Conservation (phyloP, 106 monocot species). For the Apostasia ramifera region DNA sequence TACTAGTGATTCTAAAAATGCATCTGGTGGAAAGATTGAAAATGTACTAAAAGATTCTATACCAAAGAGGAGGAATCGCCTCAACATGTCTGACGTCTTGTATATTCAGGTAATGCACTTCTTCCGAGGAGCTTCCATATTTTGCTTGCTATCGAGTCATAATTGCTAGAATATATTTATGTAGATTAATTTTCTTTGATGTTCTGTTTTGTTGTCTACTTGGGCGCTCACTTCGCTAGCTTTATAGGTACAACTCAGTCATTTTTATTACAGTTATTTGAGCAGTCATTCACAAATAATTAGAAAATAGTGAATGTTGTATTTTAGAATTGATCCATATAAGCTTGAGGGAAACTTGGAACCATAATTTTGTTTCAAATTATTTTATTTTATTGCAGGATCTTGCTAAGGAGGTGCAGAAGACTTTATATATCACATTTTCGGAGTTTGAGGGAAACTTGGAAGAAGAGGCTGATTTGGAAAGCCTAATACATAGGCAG, state of each 20-base stretch:
- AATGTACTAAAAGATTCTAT: constrained; percentile 20
- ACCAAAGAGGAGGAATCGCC: constrained; percentile 19
- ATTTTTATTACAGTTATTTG: no score
- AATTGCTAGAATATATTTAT: no score
- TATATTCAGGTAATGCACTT: constrained; percentile 46
- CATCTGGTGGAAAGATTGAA: neutral
- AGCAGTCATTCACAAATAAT: no score
- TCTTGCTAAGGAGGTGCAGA: constrained; percentile 63
- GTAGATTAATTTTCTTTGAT: no score
- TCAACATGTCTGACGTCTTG: constrained; percentile 28
- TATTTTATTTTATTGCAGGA: constrained; percentile 40
- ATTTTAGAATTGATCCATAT: no score
- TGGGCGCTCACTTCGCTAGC: no score
- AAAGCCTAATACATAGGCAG: constrained; percentile 63
- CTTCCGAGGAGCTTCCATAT: no score
- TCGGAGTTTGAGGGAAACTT: constrained; percentile 52
- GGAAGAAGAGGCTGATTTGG: constrained; percentile 65
- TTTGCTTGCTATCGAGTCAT: no score
- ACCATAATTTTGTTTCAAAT: neutral
- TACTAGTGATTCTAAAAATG: constrained; percentile 5
- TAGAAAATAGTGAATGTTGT: no score
- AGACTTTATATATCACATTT: constrained; percentile 44
- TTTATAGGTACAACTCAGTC: no score
- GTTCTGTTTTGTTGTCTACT: no score
- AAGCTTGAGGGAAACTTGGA: no score